Percentiles rank a stretch among this genome's conserved stretches.
These are phyloP conservation scores for Ceratobasidium theobromae DNA, from an alignment of 1,284 basidiomycete species.

Conservation along the genomic window DNA sequence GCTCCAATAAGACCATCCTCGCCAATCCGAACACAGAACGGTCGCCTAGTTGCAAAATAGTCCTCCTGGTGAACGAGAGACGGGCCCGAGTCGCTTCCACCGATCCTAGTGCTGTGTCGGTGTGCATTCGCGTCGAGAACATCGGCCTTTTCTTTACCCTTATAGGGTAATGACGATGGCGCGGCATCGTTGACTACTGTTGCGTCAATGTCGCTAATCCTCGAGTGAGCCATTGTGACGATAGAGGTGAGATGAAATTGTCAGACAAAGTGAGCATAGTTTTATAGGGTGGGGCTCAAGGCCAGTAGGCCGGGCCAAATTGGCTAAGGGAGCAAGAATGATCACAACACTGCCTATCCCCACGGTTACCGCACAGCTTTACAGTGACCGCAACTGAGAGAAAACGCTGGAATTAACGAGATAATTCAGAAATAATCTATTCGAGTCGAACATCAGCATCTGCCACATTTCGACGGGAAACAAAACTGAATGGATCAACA, in stretches of 20 bases:
- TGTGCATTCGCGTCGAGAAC: slow-evolving; percentile 13
- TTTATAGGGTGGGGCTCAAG: background rate
- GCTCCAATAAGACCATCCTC: slow-evolving; percentile 64
- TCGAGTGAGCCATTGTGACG: background rate
- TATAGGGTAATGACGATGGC: background rate
- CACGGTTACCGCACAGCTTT: no score
- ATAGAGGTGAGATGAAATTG: background rate
- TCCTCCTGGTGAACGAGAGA: slow-evolving; percentile 32
- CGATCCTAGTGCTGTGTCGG: slow-evolving; percentile 10
- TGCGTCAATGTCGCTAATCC: slow-evolving; percentile 11
- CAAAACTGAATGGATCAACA: no score
- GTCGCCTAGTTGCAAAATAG: slow-evolving; percentile 51
- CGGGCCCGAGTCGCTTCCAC: background rate
- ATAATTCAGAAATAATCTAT: no score
- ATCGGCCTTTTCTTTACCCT: slow-evolving; percentile 19
- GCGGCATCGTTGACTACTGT: slow-evolving; percentile 15
- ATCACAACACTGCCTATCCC: no score
- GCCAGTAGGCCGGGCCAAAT: background rate
- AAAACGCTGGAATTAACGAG: no score
- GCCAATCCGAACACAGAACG: slow-evolving; percentile 67
- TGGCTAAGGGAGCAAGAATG: no score
- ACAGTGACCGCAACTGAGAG: no score
- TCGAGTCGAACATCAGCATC: no score
- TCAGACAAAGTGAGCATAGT: background rate
- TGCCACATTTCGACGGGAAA: no score